A percentile compares a stretch with the other conserved stretches of the same genome.
Evolutionary conservation across 2,329 filamentous ascomycete genomes (phyloP).

Genomic region (Ophiostoma novo-ulmi): DNA sequence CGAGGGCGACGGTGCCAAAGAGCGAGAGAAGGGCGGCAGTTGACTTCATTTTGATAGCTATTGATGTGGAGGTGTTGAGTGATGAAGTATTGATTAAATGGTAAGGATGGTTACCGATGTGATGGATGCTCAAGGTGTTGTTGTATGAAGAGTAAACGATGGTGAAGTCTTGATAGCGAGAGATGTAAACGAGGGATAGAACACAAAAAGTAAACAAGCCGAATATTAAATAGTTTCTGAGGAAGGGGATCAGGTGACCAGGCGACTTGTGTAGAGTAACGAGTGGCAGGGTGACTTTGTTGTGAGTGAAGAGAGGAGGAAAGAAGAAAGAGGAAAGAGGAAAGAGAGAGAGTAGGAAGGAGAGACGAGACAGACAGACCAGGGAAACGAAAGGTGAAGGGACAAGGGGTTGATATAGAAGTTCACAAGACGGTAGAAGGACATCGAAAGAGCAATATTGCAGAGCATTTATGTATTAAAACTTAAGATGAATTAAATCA

Average conservation of each 20-base stretch:
- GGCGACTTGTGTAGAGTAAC: not conserved
- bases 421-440: not conserved
- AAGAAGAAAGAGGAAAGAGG: not conserved
- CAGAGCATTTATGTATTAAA: not conserved
- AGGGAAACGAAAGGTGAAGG: not conserved
- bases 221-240: not conserved
- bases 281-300: constrained; percentile 2
- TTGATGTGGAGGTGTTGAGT: constrained; percentile 8
- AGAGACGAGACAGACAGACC: not conserved
- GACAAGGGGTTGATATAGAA: constrained; percentile 8
- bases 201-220: constrained; percentile 5
- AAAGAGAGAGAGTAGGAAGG: not conserved
- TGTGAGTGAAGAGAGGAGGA: not conserved
- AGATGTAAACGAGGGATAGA: not conserved
- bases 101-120: not conserved
- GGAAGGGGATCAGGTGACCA: not conserved
- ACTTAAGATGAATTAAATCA: not conserved
- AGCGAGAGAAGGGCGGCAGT: constrained; percentile 40
- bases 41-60: constrained; percentile 35
- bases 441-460: not conserved
- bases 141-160: not conserved
- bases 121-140: not conserved
- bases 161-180: not conserved
- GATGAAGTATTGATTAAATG: not conserved
- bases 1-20: constrained; percentile 40